Percentiles rank a stretch among this genome's conserved stretches.
Conservation (phyloP, 2,329 filamentous ascomycete genomes). For the Erysiphe neolycopersici region DNA sequence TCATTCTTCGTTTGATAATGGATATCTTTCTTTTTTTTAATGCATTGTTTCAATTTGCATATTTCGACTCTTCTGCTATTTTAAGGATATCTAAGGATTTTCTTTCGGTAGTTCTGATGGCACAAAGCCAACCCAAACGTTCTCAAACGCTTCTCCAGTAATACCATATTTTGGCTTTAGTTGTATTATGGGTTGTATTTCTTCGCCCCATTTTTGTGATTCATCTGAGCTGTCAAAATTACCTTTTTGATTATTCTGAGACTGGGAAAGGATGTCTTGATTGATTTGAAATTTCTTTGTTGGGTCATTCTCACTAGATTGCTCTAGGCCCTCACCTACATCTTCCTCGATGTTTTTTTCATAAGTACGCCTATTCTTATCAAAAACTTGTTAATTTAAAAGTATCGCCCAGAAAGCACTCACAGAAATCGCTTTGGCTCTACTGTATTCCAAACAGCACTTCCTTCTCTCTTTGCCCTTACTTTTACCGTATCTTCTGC, state of each 20-base stretch:
- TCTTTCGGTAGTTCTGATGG: conserved; percentile 8
- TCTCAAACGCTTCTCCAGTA: conserved; percentile 13
- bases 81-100: conserved; percentile 5
- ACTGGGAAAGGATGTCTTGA: background rate
- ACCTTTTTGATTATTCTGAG: conserved; percentile 6
- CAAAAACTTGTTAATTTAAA: background rate
- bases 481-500: conserved; percentile 34
- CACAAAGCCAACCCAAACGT: conserved; percentile 13
- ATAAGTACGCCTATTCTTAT: conserved; percentile 18
- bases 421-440: conserved; percentile 28
- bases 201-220: conserved; percentile 18
- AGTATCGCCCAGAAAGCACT: conserved; percentile 5
- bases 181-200: conserved; percentile 5
- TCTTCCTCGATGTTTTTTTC: conserved; percentile 21
- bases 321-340: conserved; percentile 27
- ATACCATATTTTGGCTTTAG: conserved; percentile 14
- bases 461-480: conserved; percentile 33
- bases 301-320: conserved; percentile 16
- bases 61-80: no score
- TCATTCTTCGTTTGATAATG: no score
- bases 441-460: conserved; percentile 29
- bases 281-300: conserved; percentile 12
- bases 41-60: no score
- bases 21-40: no score
- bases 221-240: conserved; percentile 15